phyloP scores from a whole-genome alignment of 1,284 basidiomycete genomes.

The Puccinia brachypodii region DNA sequence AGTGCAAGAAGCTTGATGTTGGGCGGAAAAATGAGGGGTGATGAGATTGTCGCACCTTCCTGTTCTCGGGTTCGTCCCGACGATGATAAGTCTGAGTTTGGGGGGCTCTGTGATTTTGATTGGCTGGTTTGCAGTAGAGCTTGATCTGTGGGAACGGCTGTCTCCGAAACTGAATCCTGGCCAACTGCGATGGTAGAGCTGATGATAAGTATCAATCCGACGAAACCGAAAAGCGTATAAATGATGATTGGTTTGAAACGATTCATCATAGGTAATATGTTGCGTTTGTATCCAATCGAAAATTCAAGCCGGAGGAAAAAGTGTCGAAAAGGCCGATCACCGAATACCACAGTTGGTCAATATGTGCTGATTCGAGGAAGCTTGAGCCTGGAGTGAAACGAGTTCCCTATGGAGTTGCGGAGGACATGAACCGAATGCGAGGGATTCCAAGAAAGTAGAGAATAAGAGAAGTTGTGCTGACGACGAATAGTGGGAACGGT shows the following conservation, averaged over 20 bases:
- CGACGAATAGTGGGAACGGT: neutral
- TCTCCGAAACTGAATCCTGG: slow-evolving; percentile 2
- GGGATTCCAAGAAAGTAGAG: neutral
- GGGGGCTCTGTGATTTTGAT: slow-evolving; percentile 1
- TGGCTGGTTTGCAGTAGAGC: neutral
- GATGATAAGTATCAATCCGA: slow-evolving; percentile 10
- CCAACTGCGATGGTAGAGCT: slow-evolving; percentile 15
- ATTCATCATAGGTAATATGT: neutral
- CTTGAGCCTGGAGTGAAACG: neutral
- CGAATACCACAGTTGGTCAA: neutral
- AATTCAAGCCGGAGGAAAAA: neutral
- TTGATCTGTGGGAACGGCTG: neutral
- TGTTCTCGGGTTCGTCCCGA: slow-evolving; percentile 15
- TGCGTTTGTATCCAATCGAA: slow-evolving; percentile 4
- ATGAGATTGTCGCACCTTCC: neutral
- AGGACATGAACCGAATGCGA: neutral
- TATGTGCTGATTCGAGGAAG: neutral
- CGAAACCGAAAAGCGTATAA: neutral
- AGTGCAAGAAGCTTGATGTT: neutral
- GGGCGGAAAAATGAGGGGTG: neutral
- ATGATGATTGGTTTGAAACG: slow-evolving; percentile 15
- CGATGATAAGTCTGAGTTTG: slow-evolving; percentile 1
- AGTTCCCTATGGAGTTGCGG: neutral
- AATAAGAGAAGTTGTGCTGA: slow-evolving; percentile 9
- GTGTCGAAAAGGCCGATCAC: neutral